Evolutionary conservation across 2,329 filamentous ascomycete genomes (phyloP).

Genomic region (Didymella glomerata): DNA sequence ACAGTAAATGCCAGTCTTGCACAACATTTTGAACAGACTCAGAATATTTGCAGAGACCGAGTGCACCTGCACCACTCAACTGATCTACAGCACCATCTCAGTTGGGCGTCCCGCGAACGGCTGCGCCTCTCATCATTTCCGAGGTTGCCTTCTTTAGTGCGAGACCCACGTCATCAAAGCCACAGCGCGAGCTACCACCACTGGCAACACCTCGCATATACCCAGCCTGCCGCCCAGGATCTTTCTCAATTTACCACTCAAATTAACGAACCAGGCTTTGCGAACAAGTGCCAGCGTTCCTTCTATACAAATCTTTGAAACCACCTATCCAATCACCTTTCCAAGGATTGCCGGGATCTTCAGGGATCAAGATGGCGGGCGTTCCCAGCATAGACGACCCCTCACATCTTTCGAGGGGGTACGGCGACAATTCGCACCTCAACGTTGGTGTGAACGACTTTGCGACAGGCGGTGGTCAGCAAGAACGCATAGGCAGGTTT

Average conservation of each 20-base stretch:
- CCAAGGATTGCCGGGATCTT: conserved; percentile 27
- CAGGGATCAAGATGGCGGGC: conserved; percentile 43
- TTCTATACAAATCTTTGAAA: neutral
- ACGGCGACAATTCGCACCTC: conserved; percentile 40
- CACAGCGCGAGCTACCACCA: conserved; percentile 16
- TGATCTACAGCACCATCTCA: conserved; percentile 31
- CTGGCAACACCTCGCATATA: conserved; percentile 14
- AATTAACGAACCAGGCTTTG: neutral
- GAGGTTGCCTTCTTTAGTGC: conserved; percentile 16
- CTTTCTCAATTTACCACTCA: neutral
- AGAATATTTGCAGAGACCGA: neutral
- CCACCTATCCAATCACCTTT: conserved; percentile 25
- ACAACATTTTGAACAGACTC: conserved; percentile 5
- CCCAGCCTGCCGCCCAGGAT: conserved; percentile 4
- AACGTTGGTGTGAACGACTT: conserved; percentile 50
- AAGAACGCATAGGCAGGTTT: conserved; percentile 61
- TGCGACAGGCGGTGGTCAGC: conserved; percentile 40
- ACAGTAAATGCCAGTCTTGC: conserved; percentile 8
- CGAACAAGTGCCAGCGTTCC: neutral
- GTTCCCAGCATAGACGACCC: conserved; percentile 50
- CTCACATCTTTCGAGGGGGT: conserved; percentile 47
- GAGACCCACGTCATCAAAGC: conserved; percentile 21
- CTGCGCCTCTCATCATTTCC: conserved; percentile 30
- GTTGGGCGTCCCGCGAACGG: conserved; percentile 25
- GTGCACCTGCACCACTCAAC: conserved; percentile 14